phyloP scores from a whole-genome alignment of 2,329 filamentous ascomycete species.

The Penicillium sp. region DNA sequence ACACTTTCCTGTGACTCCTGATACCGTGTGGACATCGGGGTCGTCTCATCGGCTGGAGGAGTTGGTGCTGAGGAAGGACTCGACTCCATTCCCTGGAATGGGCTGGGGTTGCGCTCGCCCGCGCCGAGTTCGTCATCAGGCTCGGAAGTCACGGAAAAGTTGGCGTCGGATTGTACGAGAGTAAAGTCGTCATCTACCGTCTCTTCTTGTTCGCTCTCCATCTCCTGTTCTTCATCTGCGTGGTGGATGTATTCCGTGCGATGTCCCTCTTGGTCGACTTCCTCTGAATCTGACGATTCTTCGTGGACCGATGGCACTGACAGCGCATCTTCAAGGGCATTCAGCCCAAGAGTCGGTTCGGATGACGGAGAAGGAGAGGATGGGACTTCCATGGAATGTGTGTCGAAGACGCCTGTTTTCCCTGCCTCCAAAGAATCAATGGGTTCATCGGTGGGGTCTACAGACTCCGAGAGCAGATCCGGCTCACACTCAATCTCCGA shows the following conservation, averaged over 20 bases:
- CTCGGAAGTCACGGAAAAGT: constrained; percentile 7
- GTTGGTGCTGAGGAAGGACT: constrained; percentile 21
- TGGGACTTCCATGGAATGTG: background rate
- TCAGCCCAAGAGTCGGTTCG: constrained; percentile 4
- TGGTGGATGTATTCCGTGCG: background rate
- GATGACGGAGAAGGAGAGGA: background rate
- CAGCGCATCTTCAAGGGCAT: constrained; percentile 3
- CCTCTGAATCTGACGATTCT: background rate
- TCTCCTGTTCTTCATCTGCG: constrained; percentile 15
- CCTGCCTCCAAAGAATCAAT: background rate
- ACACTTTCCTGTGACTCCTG: constrained; percentile 9
- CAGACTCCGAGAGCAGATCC: background rate
- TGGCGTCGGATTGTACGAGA: constrained; percentile 15
- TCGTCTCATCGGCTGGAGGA: constrained; percentile 11
- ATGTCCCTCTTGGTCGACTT: background rate
- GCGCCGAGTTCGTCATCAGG: constrained; percentile 18
- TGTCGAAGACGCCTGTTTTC: background rate
- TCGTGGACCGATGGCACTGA: background rate
- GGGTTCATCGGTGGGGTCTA: background rate
- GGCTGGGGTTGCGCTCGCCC: constrained; percentile 16
- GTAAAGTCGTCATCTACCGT: constrained; percentile 20
- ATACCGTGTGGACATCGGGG: constrained; percentile 3
- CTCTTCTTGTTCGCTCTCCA: constrained; percentile 12
- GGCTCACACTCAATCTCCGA: background rate
- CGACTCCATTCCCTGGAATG: constrained; percentile 6